Percentiles rank a stretch among this genome's conserved stretches.
These are phyloP conservation scores for Nidularia pulvinata DNA, from an alignment of 768 basidiomycete genomes.

Conservation along the genomic window DNA sequence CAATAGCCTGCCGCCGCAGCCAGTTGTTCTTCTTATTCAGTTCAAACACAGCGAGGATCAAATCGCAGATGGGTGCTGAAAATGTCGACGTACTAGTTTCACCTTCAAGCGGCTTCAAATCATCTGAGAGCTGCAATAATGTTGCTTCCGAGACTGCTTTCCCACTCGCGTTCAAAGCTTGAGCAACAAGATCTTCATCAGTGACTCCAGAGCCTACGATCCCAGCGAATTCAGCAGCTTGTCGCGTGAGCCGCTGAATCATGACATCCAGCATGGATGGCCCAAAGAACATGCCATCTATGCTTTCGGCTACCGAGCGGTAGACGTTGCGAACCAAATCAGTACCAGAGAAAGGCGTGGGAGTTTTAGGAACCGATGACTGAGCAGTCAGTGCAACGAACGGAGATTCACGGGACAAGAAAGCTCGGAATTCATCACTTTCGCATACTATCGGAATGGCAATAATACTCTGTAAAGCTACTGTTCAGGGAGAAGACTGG, in stretches of 20 bases:
- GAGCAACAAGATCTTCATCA: slow-evolving; percentile 84
- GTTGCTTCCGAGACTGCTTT: slow-evolving; percentile 67
- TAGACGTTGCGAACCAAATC: slow-evolving; percentile 88
- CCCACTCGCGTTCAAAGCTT: slow-evolving; percentile 73
- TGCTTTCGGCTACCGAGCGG: slow-evolving; percentile 88
- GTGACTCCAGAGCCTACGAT: slow-evolving; percentile 76
- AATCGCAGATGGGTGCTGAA: slow-evolving; percentile 92
- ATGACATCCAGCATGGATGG: slow-evolving; percentile 96
- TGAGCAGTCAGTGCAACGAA: slow-evolving; percentile 61
- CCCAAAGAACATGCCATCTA: slow-evolving; percentile 97
- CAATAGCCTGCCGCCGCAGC: slow-evolving; percentile 93
- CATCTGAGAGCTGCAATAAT: slow-evolving; percentile 71
- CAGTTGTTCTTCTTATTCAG: slow-evolving; percentile 97
- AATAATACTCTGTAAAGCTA: slow-evolving; percentile 57
- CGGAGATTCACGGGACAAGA: slow-evolving; percentile 87
- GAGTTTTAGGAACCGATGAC: slow-evolving; percentile 31
- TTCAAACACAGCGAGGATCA: slow-evolving; percentile 92
- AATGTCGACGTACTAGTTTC: slow-evolving; percentile 91
- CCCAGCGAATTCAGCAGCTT: slow-evolving; percentile 88
- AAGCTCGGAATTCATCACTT: slow-evolving; percentile 78
- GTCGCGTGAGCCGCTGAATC: slow-evolving; percentile 86
- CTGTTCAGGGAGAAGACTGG: neutral
- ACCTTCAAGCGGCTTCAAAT: slow-evolving; percentile 80
- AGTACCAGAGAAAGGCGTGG: slow-evolving; percentile 59
- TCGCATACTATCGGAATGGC: slow-evolving; percentile 76